phyloP scores from a whole-genome alignment of 805 yeast species.

The Cyberlindnera galapagoensis region DNA sequence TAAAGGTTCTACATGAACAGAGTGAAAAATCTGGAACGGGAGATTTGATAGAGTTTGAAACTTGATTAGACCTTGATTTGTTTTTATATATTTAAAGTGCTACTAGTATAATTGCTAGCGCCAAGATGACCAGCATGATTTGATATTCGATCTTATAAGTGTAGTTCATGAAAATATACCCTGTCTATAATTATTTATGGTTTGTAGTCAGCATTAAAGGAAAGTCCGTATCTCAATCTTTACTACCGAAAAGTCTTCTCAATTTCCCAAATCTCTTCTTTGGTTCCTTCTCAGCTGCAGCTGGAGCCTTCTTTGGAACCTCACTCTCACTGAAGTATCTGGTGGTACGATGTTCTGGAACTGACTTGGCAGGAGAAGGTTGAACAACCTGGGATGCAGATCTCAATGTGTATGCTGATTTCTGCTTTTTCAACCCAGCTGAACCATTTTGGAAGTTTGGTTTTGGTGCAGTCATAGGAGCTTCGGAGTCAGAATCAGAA shows the following conservation, averaged over 20 bases:
- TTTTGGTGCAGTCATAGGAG: slow-evolving; percentile 18
- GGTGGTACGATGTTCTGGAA: slow-evolving; percentile 20
- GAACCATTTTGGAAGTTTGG: slow-evolving; percentile 5
- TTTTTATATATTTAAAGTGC: too few relatives aligned
- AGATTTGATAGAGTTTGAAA: slow-evolving; percentile 37
- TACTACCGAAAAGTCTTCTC: slow-evolving; percentile 36
- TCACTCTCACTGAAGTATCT: slow-evolving; percentile 26
- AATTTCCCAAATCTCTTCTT: slow-evolving; percentile 27
- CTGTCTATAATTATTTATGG: too few relatives aligned
- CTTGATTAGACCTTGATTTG: slow-evolving; percentile 7
- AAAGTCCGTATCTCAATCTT: too few relatives aligned
- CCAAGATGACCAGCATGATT: too few relatives aligned
- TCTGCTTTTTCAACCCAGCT: slow-evolving; percentile 20
- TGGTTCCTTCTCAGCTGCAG: slow-evolving; percentile 23
- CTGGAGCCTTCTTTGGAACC: slow-evolving; percentile 4
- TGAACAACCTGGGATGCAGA: slow-evolving; percentile 20
- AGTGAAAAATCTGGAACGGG: slow-evolving; percentile 8
- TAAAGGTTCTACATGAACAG: slow-evolving; percentile 25
- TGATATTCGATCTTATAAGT: too few relatives aligned
- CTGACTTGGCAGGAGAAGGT: slow-evolving; percentile 24
- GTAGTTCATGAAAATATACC: too few relatives aligned
- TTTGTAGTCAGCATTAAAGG: too few relatives aligned
- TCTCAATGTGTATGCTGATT: slow-evolving; percentile 22
- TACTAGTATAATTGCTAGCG: too few relatives aligned
- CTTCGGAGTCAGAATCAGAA: slow-evolving; percentile 54